Evolutionary conservation across 2,329 filamentous ascomycete species (phyloP), one percentile per base, ranked within the genome.

Genomic region (Alternaria hordeiaustralica): DNA sequence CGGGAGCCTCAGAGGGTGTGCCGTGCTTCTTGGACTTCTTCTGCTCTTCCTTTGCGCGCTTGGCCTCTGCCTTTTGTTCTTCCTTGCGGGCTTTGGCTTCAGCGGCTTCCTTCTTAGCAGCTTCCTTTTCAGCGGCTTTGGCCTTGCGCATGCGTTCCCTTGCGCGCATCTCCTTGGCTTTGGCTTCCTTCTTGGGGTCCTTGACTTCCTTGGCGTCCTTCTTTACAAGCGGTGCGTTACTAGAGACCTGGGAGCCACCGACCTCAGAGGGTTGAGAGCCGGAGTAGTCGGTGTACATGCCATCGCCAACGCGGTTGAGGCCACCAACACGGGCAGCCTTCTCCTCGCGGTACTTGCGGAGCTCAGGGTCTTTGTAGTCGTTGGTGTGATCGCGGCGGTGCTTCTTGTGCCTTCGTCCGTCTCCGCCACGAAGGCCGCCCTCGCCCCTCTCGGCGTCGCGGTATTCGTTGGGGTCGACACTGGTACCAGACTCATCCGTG

Each of bases 281-380:
- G 50, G 90, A 90, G 79, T 92, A 92, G 76, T 96, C 92, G 86
- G 93, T 97, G 69, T 88, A 84, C 63, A 89, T 92, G 64, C 90
- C 92, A 71, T 97, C 95, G 46, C 90, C 86, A 70, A 91, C 86
- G 72, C 90, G 90, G 82, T 98, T 98, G 79, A 98, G 83, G 20
- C 95, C 95, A 36, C 95, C 95, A 2, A 98, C 94, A 55, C 92
- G 87, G 1, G 95, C 95, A 2, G 93, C 84, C 78, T 90, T 92
- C 82, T 98, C 95, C 75, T 93, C 87, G 23, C 94, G 92, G 84
- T 98, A 98, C 33, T 88, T 88, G 62, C 91, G 88, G 60, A 98
- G 87, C 64, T 96, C 90, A 50, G 80, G 80, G 69, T 86, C 84
- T 44, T 75, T 60, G 78, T 81, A 64, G 71, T 86, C 84, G 71